phyloP scores from a whole-genome alignment of 257 asterid genomes.

The Striga asiatica region DNA sequence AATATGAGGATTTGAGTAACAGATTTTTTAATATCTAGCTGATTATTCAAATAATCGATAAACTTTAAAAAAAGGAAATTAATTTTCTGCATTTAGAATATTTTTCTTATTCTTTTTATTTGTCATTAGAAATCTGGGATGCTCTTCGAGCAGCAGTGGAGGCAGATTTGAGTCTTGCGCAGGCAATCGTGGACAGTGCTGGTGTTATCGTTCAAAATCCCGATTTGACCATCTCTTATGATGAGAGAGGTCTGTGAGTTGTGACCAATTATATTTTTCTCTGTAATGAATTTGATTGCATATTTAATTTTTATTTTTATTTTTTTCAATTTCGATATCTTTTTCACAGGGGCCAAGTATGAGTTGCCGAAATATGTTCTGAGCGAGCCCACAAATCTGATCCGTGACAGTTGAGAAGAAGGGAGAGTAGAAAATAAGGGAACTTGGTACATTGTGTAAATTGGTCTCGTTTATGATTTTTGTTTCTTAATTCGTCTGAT shows the following conservation, averaged over 20 bases:
- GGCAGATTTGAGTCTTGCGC: constrained; percentile 61
- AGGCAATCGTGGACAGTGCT: constrained; percentile 78
- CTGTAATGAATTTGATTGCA: too few relatives aligned
- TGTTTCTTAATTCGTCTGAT: constrained; percentile 9
- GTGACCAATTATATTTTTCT: not conserved
- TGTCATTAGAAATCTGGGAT: constrained; percentile 83
- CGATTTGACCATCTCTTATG: constrained; percentile 77
- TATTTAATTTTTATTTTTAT: too few relatives aligned
- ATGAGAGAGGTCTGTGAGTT: constrained; percentile 60
- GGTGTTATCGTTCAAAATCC: constrained; percentile 67
- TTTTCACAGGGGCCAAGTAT: constrained; percentile 72
- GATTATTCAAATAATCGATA: too few relatives aligned
- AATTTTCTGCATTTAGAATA: too few relatives aligned
- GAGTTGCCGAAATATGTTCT: constrained; percentile 84
- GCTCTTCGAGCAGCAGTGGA: constrained; percentile 90
- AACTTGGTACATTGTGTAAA: constrained; percentile 44
- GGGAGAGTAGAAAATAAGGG: not conserved
- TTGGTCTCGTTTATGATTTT: constrained; percentile 20
- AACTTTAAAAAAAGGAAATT: too few relatives aligned
- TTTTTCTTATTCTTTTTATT: not conserved
- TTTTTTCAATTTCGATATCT: not conserved
- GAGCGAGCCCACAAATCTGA: constrained; percentile 81
- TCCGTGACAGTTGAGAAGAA: constrained; percentile 32
- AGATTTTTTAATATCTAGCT: too few relatives aligned
- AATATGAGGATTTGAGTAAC: too few relatives aligned